Base-by-base conservation (phyloP, 192 early-diverging fungal species). In the Phlyctochytrium planicorne region DNA sequence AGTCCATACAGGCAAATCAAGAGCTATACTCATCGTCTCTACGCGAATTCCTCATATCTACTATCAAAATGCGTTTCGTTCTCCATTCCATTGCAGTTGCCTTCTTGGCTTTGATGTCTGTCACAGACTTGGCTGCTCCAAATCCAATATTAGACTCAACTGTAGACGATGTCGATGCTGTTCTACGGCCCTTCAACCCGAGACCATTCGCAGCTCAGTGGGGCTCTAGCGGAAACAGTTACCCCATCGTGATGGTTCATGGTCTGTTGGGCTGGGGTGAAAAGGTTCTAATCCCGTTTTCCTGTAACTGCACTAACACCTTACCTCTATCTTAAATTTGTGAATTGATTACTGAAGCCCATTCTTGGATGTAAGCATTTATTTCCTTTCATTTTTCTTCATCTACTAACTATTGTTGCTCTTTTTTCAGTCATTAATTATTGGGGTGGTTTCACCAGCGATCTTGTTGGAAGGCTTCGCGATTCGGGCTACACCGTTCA, bases 211-310 rank as follows among this genome's bases (percentile, higher is more conserved):
- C 61, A 6, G 14, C 61, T 52, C 30, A 16, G 30, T 73, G 65
- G 65, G 50, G n/a, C 23, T 31, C 65, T 3, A 17, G n/a, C 17
- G 71, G 71, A 4, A 73, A 73, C 66, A 30, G 20, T 2, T 69
- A 73, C 50, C 71, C 71, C 0, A 68, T 67, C 0, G 71, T 73
- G 20, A 70, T 73, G 31, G 16, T 73, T 31, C 71, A 73, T 34
- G 71, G 71, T 4, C 24, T 73, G 17, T 29, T 68, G 30, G 71
- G 71, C 3, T 73, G 65, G 65, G 71, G 65, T 23, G 71, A 66
- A 52, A 31, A 30, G 27, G 40, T 50, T 6, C 56, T 72, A 6
- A 52, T 72, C 1, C n/a, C n/a, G n/a, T n/a, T n/a, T n/a, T n/a
- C n/a, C n/a, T 60, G 69, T 27, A 4, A 53, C 31, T 20, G n/a